Base-by-base conservation (phyloP, 1,139 yeast species). In the Pneumocystis sp. region DNA sequence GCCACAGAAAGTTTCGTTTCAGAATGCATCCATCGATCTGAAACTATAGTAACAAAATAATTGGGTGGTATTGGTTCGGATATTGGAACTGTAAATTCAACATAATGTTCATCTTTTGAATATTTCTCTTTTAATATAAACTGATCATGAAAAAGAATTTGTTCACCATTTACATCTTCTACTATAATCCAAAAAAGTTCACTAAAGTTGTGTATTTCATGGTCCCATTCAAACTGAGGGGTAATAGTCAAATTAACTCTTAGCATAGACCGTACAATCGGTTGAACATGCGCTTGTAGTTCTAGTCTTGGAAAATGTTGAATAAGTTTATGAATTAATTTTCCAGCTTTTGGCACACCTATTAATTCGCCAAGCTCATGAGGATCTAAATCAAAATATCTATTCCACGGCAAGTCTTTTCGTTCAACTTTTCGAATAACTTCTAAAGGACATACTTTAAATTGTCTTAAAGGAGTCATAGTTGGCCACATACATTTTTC, bases 11-110 rank as follows among this genome's bases (percentile, higher is more conserved):
- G 74, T 67, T 82, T 82, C 70, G 82, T 79, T 65, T 83, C 89
- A 66, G 90, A 83, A 68, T 88, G 91, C 8, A 90, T 75, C 98
- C 98, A 93, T 67, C 80, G 83, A 67, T 90, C 96, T 67, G 96
- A 89, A 1, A 87, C 76, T 25, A 90, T 73, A 0, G 87, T 80
- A 5, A 90, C 81, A 74, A 87, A 88, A 70, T 86, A 85, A 70
- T 85, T 85, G 1, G 96, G 96, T 19, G 95, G 91, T 2, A 82
- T 67, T 0, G 87, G 85, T 5, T 82, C 84, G 63, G 78, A 67
- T 31, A 83, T 68, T 4, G 87, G 82, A 2, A 91, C 83, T 0
- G 87, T 81, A 70, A 89, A 84, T 63, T 86, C 91, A 1, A 89
- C 65, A 44, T 80, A 72, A 68, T 85, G 86, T 40, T 83, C 85